A percentile compares a stretch with the other conserved stretches of the same genome.
phyloP scores from a whole-genome alignment of 1,284 basidiomycete species.

The Trametes polyzona region DNA sequence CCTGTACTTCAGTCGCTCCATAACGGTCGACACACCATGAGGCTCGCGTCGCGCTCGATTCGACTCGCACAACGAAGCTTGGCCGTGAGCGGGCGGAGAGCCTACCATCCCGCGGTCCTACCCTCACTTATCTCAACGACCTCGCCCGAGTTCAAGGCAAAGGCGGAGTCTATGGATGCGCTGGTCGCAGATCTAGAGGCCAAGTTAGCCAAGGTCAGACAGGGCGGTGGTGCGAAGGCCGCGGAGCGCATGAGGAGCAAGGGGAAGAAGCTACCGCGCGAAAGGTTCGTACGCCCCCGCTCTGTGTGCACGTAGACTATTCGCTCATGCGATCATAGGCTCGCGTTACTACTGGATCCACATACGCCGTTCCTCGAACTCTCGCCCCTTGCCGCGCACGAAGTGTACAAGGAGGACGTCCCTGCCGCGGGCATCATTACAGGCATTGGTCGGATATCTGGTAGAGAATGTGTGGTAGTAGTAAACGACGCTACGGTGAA shows the following conservation, averaged over 20 bases:
- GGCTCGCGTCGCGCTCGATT: constrained; percentile 12
- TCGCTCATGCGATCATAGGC: constrained; percentile 38
- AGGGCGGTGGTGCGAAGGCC: constrained; percentile 71
- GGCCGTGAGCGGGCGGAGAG: constrained; percentile 21
- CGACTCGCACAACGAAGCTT: constrained; percentile 16
- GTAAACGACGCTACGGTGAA: constrained; percentile 96
- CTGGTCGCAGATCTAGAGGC: constrained; percentile 66
- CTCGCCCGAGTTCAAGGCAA: constrained; percentile 72
- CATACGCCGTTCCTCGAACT: constrained; percentile 92
- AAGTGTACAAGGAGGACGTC: constrained; percentile 83
- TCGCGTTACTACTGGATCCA: constrained; percentile 78
- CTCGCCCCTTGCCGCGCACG: constrained; percentile 84
- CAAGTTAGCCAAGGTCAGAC: constrained; percentile 58
- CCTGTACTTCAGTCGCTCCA: background rate
- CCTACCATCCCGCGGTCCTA: constrained; percentile 73
- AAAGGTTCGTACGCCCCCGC: constrained; percentile 60
- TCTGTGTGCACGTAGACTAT: background rate
- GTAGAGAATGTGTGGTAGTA: constrained; percentile 86
- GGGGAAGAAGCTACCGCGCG: constrained; percentile 87
- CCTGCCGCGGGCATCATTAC: constrained; percentile 93
- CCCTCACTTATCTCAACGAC: constrained; percentile 70
- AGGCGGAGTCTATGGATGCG: constrained; percentile 67
- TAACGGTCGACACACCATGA: constrained; percentile 5
- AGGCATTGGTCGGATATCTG: constrained; percentile 83
- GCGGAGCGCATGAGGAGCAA: constrained; percentile 77